Percentiles rank a stretch among this genome's conserved stretches.
phyloP scores from a whole-genome alignment of 352 stramenopile genomes.

The Phytophthora ramorum region DNA sequence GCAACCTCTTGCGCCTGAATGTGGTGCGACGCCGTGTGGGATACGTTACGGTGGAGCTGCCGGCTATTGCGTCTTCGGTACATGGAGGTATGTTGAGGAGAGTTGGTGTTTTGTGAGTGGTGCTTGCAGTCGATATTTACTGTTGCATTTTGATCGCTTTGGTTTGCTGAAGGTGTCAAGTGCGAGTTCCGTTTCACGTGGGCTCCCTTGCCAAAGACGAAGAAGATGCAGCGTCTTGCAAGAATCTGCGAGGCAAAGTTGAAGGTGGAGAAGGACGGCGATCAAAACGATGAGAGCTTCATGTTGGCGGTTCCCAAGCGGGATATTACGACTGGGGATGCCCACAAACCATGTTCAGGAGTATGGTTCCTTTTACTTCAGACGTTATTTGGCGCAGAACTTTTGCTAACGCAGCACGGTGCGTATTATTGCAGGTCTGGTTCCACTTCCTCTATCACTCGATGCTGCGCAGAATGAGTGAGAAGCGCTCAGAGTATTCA shows the following conservation, averaged over 20 bases:
- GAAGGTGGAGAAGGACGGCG: conserved; percentile 23
- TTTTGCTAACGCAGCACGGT: conserved; percentile 4
- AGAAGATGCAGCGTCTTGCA: conserved; percentile 54
- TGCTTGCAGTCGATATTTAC: conserved; percentile 2
- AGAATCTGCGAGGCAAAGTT: conserved; percentile 50
- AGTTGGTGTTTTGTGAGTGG: not conserved
- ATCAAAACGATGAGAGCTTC: conserved; percentile 35
- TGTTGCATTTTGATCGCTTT: not conserved
- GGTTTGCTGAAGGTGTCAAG: conserved; percentile 51
- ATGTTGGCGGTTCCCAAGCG: conserved; percentile 52
- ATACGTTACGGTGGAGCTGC: conserved; percentile 59
- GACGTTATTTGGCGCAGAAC: not conserved
- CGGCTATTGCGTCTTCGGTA: conserved; percentile 48
- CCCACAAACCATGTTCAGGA: conserved; percentile 35
- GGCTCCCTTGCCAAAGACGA: conserved; percentile 44
- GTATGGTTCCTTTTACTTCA: conserved; percentile 21
- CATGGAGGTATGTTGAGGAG: conserved; percentile 52
- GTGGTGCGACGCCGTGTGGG: conserved; percentile 52
- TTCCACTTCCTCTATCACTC: conserved; percentile 88
- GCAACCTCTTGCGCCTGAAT: conserved; percentile 68
- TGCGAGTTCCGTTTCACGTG: conserved; percentile 60
- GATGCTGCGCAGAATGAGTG: conserved; percentile 81
- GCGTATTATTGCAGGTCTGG: conserved; percentile 55
- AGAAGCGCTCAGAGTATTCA: conserved; percentile 83
- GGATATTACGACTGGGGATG: conserved; percentile 17